Evolutionary conservation across 1,284 basidiomycete genomes (phyloP), one percentile per base, ranked within the genome.

Genomic region (Fomitopsis palustris): DNA sequence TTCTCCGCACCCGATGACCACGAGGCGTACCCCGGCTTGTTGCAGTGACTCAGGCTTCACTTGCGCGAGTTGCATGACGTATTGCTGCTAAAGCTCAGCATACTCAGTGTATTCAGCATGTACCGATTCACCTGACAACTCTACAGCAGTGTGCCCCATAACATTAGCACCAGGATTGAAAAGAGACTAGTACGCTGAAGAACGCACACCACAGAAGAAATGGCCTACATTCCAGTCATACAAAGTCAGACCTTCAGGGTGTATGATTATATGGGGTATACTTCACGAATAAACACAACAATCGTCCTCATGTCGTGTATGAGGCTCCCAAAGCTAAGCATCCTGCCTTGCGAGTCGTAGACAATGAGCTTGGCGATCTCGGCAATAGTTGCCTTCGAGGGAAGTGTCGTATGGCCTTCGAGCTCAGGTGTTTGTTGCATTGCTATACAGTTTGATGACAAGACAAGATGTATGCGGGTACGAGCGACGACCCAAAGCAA

Each of bases 1-100:
- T 29, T 84, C 80, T 2, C 88, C 87, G 63, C 87, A 88, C 2
- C 87, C 86, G 42, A 90, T 73, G 25, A 89, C 67, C 2, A 83
- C 74, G 4, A 89, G 74, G 43, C 77, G 77, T 10, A 72, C 69
- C 12, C 69, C 70, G 0, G 82, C 78, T 17, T 70, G 66, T 2
- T 76, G 70, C 8, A 90, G 70, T 0, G 76, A 71, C 4, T 78
- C 77, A 19, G 74, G 62, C 5, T 78, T 71, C 2, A 87, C 73
- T 0, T 74, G 64, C 8, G 78, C 76, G 1, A 89, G 74, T 54
- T 81, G 74, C 35, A 76, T 67, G 19, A 87, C 78, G 64, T 86
- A 89, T 67, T 76, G 76, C 81, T 88, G 61, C 39, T 17, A 31
- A 49, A 29, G 31, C 59, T 45, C 29, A 62, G 49, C 31, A 39